These are phyloP conservation scores for Acanthamoeba castellanii DNA, from an alignment of 208 protist genomes.

Conservation along the genomic window DNA sequence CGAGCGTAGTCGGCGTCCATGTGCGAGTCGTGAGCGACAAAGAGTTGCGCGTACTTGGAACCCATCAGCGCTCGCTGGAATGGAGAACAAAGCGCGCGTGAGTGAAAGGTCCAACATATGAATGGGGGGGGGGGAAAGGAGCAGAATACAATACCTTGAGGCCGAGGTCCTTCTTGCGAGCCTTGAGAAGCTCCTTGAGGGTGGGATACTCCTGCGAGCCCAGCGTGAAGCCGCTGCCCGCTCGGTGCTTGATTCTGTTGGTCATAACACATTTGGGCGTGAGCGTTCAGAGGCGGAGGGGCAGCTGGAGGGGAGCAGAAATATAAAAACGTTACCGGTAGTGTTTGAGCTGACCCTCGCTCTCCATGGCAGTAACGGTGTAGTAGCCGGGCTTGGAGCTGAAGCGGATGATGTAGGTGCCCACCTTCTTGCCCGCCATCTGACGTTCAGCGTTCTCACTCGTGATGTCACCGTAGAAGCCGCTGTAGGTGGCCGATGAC, in stretches of 20 bases:
- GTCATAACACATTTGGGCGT: neutral
- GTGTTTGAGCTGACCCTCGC: slow-evolving; percentile 71
- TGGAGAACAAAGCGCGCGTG: neutral
- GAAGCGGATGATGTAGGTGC: slow-evolving; percentile 76
- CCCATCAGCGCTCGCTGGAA: slow-evolving; percentile 52
- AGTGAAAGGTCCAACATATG: neutral
- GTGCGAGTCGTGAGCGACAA: slow-evolving; percentile 50
- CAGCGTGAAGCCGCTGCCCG: slow-evolving; percentile 22
- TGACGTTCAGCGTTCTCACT: slow-evolving; percentile 71
- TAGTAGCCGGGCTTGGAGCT: slow-evolving; percentile 74
- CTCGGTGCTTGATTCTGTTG: slow-evolving; percentile 74
- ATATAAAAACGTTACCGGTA: neutral
- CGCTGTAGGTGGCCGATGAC: neutral
- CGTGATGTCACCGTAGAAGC: slow-evolving; percentile 70
- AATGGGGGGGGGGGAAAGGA: neutral
- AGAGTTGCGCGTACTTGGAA: slow-evolving; percentile 59
- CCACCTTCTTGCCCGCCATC: slow-evolving; percentile 75
- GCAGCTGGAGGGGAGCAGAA: neutral
- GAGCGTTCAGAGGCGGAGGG: neutral
- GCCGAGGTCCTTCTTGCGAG: slow-evolving; percentile 57
- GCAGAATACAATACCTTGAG: slow-evolving; percentile 63
- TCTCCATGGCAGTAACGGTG: slow-evolving; percentile 70
- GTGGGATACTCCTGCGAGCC: slow-evolving; percentile 63
- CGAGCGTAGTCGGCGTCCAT: slow-evolving; percentile 62
- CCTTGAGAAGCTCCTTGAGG: slow-evolving; percentile 64